Base-by-base conservation (phyloP, 257 asterid species). In the Nicotiana tomentosiformis region DNA sequence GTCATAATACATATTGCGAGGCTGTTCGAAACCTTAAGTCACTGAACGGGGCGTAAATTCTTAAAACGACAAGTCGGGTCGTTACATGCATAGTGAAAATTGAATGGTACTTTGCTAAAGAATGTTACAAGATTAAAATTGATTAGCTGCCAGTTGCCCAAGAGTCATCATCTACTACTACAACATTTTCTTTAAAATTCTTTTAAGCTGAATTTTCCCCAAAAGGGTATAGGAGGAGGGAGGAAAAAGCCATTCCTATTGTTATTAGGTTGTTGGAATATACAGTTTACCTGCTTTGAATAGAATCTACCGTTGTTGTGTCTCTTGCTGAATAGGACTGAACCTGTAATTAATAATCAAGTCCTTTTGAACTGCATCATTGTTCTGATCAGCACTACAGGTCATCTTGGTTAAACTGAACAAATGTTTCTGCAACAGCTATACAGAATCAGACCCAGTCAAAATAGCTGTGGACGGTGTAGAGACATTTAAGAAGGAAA, bases 401-500 rank as follows among this genome's bases (percentile, higher is more conserved):
- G 46, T 15, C 43, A 18, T 5, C 57, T 49, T 65, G 30, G 12
- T 66, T 82, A 39, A 62, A 11, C 53, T 87, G 77, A 78, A 33
- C 11, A 51, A 56, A 84, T 10, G 84, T 32, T 85, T 87, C 53
- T 87, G 77, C 67, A 81, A 90, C 98, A 96, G 99, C 92, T 96
- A 96, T 82, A 92, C 91, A 51, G 99, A 94, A 88, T 94, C 99
- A 37, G 99, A 96, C 91, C 99, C 99, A n/a, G 90, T 96, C 80
- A 92, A 94, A 89, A 94, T 94, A 81, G 99, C 97, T 11, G 95
- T 88, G 39, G 98, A 94, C 83, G 99, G 99, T 81, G 97, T 96
- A 84, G 99, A 96, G 84, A 91, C 91, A 88, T 96, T 94, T 84
- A 92, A 92, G 92, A 90, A 93, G 87, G 98, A 94, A 84, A 94